These are phyloP conservation scores for Termitomyces sp. DNA, from an alignment of 768 basidiomycete species.

Conservation along the genomic window DNA sequence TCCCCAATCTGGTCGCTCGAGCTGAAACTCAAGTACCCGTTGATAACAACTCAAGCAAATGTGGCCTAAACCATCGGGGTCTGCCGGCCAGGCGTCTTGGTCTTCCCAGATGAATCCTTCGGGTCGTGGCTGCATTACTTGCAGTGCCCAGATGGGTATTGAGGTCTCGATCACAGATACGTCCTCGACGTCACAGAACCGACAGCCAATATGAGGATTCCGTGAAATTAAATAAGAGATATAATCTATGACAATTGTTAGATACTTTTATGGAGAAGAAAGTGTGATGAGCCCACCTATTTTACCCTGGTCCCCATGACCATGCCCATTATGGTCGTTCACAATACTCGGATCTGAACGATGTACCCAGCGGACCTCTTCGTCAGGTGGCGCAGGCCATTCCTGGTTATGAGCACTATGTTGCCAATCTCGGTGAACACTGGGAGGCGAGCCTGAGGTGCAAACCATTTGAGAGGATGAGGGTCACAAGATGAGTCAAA, in stretches of 20 bases:
- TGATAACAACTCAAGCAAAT: conserved; percentile 2
- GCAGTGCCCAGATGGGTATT: background rate
- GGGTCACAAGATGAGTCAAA: background rate
- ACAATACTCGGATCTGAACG: background rate
- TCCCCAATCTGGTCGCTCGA: background rate
- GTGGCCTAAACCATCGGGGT: background rate
- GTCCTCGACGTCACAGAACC: background rate
- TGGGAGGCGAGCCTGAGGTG: background rate
- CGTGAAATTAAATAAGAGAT: background rate
- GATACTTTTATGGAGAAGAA: background rate
- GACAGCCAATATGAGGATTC: background rate
- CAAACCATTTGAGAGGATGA: background rate
- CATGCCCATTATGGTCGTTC: background rate
- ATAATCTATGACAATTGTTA: background rate
- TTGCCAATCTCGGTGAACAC: too few relatives aligned
- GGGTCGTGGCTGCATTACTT: background rate
- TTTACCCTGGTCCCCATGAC: background rate
- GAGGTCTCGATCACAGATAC: background rate
- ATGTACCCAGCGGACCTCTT: background rate
- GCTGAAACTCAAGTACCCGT: background rate
- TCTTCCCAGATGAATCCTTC: conserved; percentile 4
- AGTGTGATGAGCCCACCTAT: background rate
- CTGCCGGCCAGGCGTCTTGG: background rate
- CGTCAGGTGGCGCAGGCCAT: background rate
- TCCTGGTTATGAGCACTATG: background rate